Conservation (phyloP, 441 rosid species). For the Rhodomyrtus psidioides region DNA sequence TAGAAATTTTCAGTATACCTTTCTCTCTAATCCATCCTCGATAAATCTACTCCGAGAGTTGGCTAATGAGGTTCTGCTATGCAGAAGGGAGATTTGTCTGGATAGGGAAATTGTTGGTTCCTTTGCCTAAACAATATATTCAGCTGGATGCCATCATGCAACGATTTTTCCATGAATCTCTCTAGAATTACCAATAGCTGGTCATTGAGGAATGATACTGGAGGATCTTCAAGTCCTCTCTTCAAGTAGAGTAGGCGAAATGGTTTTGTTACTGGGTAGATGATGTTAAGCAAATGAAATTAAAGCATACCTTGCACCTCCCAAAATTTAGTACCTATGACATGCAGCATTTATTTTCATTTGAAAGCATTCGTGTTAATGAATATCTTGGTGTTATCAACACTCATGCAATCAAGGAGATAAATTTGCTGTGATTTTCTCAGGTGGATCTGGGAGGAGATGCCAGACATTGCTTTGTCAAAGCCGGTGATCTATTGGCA, state of each 20-base stretch:
- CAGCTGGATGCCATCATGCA: background rate
- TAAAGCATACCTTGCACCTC: background rate
- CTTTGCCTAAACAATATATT: background rate
- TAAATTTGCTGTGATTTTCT: background rate
- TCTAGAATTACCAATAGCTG: background rate
- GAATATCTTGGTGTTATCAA: too few relatives aligned
- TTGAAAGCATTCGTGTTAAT: background rate
- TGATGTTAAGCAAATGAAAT: background rate
- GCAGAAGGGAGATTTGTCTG: background rate
- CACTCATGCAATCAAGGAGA: too few relatives aligned
- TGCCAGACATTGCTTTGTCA: slow-evolving; percentile 69
- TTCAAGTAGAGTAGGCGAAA: background rate
- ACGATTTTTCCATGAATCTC: background rate
- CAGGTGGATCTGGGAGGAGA: slow-evolving; percentile 84
- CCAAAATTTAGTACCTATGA: background rate
- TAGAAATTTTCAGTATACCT: background rate
- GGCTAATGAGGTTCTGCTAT: background rate
- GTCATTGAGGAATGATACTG: background rate
- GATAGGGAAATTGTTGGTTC: background rate
- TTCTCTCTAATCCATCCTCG: background rate
- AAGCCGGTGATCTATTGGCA: slow-evolving; percentile 71
- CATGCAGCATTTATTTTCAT: background rate
- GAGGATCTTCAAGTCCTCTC: background rate
- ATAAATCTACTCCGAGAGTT: background rate
- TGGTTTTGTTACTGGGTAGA: background rate